Percentiles rank a stretch among this genome's conserved stretches.
Conservation (phyloP, 1,284 basidiomycete species). For the Ganoderma meredithae region DNA sequence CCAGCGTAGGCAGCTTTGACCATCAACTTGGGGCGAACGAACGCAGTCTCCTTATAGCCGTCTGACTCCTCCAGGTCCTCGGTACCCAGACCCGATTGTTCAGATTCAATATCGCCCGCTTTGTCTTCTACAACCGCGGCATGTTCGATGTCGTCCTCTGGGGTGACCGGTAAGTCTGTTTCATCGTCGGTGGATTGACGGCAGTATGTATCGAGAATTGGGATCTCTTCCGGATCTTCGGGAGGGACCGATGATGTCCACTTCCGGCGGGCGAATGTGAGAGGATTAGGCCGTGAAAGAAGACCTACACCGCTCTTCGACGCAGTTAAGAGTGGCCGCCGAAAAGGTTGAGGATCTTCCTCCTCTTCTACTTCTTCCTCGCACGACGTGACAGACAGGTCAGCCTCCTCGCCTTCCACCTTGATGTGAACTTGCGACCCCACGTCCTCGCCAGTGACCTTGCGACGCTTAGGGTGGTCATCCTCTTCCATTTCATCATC, state of each 20-base stretch:
- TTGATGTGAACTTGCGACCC: conserved; percentile 26
- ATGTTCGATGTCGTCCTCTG: conserved; percentile 30
- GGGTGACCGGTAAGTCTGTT: conserved; percentile 35
- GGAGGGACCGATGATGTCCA: conserved; percentile 38
- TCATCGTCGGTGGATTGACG: conserved; percentile 34
- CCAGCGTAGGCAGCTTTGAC: conserved; percentile 31
- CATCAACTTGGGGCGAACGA: conserved; percentile 35
- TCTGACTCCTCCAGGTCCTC: conserved; percentile 36
- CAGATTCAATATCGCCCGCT: conserved; percentile 7
- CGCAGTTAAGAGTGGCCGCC: conserved; percentile 26
- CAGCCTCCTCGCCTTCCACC: conserved; percentile 30
- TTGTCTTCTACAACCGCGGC: conserved; percentile 16
- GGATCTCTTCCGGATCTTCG: conserved; percentile 28
- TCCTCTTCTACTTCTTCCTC: conserved; percentile 40
- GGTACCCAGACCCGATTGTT: conserved; percentile 11
- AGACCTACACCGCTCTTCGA: conserved; percentile 34
- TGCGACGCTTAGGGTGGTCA: conserved; percentile 23
- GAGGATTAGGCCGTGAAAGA: conserved; percentile 43
- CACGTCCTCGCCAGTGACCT: conserved; percentile 18
- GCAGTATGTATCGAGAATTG: conserved; percentile 13
- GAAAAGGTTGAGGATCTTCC: conserved; percentile 27
- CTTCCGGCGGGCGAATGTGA: conserved; percentile 45
- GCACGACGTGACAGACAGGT: conserved; percentile 30
- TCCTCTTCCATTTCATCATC: conserved; percentile 14
- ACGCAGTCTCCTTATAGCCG: conserved; percentile 37